Base-by-base conservation (phyloP, 768 basidiomycete species). In the Multifurca ochricompacta region DNA sequence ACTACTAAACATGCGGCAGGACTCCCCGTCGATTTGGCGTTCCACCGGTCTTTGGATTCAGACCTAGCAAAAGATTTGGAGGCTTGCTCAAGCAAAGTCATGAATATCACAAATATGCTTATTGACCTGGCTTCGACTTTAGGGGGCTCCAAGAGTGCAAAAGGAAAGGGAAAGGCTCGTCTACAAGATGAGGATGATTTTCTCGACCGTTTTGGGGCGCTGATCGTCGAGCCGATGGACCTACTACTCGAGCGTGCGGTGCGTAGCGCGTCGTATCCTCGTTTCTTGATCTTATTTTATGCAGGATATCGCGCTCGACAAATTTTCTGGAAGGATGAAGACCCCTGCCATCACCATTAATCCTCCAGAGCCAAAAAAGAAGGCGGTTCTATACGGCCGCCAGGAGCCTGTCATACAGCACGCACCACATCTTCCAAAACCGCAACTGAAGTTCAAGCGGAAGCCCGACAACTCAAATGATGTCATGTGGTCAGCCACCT, bases 261-360 rank as follows among this genome's bases (percentile, higher is more conserved):
- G 62, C 69, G 82, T 68, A 23, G 13, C 49, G 16, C 50, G 47
- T 31, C 11, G 3, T 19, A 4, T 6, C 27, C 5, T 28, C 18
- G 1, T 8, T 10, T 14, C 45, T 42, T 42, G 10, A 32, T 52
- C 56, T 57, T n/a, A 57, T 19, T 40, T 28, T n/a, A 6, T 30
- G n/a, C 59, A 91, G 87, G 93, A 97, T 65, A 84, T 81, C 8
- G 82, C 81, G 59, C 69, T 99, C 34, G 95, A 98, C 63, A 80
- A 87, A 59, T 79, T 78, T 59, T 73, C 81, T 35, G 91, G 91
- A 4, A 73, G 77, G 57, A 81, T 74, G 49, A 91, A 85, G 68
- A 73, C 78, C 0, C 79, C 83, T 35, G 80, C 77, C 1, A 83
- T 88, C 45, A 72, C 73, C 11, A 69, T 87, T 37, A 80, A 85